These are phyloP conservation scores for Phyllosticta citribraziliensis DNA, from an alignment of 2,329 filamentous ascomycete species.

Conservation along the genomic window DNA sequence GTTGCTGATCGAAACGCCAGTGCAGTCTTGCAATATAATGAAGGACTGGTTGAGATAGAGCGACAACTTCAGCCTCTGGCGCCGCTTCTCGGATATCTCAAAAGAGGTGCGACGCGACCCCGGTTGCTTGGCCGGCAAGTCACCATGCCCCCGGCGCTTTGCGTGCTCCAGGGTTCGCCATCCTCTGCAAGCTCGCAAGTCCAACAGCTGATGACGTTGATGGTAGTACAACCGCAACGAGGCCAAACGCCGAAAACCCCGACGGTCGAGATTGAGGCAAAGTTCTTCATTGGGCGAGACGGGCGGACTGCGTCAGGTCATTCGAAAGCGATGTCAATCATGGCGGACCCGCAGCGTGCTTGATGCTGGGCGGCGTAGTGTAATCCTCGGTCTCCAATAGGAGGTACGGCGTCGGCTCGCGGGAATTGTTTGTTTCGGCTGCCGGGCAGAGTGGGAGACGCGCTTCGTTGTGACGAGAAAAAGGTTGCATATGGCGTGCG, in stretches of 20 bases:
- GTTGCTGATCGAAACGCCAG: not conserved
- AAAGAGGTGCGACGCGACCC: not conserved
- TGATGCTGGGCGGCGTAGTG: not conserved
- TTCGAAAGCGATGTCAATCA: not conserved
- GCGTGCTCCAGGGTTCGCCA: conserved; percentile 4
- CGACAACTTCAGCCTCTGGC: not conserved
- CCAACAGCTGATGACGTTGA: not conserved
- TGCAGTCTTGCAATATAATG: not conserved
- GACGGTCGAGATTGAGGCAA: not conserved
- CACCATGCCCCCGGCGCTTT: conserved; percentile 5
- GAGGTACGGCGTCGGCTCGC: not conserved
- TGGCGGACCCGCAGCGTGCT: not conserved
- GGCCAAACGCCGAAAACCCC: not conserved
- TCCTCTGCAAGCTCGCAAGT: not conserved
- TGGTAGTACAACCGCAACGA: not conserved
- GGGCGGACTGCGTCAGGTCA: not conserved
- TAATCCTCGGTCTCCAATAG: not conserved
- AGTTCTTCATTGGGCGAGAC: not conserved
- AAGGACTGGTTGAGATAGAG: not conserved
- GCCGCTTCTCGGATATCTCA: not conserved
- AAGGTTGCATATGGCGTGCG: not conserved
- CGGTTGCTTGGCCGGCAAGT: conserved; percentile 1
- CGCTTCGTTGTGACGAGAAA: not conserved
- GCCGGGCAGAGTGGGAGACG: not conserved
- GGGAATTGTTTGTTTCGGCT: not conserved